phyloP scores from a whole-genome alignment of 768 basidiomycete species.

The Rhizopogon vulgaris region DNA sequence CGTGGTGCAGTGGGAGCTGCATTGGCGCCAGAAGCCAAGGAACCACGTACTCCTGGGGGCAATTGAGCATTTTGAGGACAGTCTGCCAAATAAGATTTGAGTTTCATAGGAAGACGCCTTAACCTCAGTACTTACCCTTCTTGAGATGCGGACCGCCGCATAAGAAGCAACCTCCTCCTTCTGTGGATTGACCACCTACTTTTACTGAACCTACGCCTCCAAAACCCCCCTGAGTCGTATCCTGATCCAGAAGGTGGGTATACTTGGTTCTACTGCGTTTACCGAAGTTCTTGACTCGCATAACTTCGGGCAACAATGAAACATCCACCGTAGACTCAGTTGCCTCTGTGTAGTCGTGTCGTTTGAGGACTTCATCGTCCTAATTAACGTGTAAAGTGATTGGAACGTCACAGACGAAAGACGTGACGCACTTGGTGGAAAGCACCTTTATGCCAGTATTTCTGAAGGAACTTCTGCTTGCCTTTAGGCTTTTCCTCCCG shows the following conservation, averaged over 20 bases:
- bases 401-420: conserved; percentile 4
- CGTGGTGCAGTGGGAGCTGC: conserved; percentile 23
- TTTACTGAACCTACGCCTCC: conserved; percentile 52
- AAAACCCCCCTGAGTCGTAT: conserved; percentile 77
- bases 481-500: conserved; percentile 89
- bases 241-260: conserved; percentile 92
- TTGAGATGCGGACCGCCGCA: conserved; percentile 95
- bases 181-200: conserved; percentile 47
- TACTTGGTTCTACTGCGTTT: conserved; percentile 93
- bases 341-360: conserved; percentile 84
- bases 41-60: conserved; percentile 22
- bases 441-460: conserved; percentile 99
- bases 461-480: conserved; percentile 89
- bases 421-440: conserved; percentile 77
- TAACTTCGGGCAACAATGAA: conserved; percentile 83
- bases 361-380: conserved; percentile 84
- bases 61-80: conserved; percentile 44
- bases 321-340: conserved; percentile 88
- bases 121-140: conserved; percentile 49
- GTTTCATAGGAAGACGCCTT: conserved; percentile 1
- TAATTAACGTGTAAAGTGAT: conserved; percentile 25
- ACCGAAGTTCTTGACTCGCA: conserved; percentile 96
- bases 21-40: conserved; percentile 28
- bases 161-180: conserved; percentile 76
- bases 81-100: conserved; percentile 24